Base-by-base conservation (phyloP, 495 filamentous ascomycete species). In the Geopyxis carbonaria region DNA sequence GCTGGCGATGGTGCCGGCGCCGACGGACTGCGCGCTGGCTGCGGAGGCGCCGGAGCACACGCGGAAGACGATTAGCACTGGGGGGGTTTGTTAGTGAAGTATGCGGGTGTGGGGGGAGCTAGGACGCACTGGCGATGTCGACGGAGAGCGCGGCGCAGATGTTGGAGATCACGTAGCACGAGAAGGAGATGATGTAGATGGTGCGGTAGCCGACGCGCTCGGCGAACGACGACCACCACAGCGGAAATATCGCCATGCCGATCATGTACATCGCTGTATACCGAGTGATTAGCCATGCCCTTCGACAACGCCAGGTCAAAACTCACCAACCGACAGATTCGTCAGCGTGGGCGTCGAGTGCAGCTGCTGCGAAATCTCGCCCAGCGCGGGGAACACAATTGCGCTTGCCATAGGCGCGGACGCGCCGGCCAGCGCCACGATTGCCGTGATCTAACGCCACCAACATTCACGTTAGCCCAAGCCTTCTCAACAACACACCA, bases 181-280 rank as follows among this genome's bases (percentile, higher is more conserved):
- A 51, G 54, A 95, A 94, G 0, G 82, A 92, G 28, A 69, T 61
- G 13, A 95, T 51, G 57, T 93, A 94, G 38, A 95, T 84, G 5
- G 76, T 81, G 19, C 87, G 69, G 27, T 87, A 71, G 15, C 87
- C 87, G 2, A 81, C 58, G 3, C 71, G 68, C 57, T 94, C 87
- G 8, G 80, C 86, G 54, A 93, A 91, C 2, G 74, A 78, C 2
- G 80, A 89, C 86, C 86, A 93, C 83, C 84, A 94, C 4, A 94
- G 67, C 1, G 86, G 86, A 45, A 85, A 93, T 19, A 93, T 81
- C 13, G 76, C 71, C 83, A 93, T 89, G 39, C 70, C 63, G 5
- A 92, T 67, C 85, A 93, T 87, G 55, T 91, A 93, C 35, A 93
- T 57, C 2, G 86, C 79, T 4, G n/a, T n/a, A n/a, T n/a, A n/a